Conservation (phyloP, 2,329 filamentous ascomycete species). For the Alternaria triticimaculans region DNA sequence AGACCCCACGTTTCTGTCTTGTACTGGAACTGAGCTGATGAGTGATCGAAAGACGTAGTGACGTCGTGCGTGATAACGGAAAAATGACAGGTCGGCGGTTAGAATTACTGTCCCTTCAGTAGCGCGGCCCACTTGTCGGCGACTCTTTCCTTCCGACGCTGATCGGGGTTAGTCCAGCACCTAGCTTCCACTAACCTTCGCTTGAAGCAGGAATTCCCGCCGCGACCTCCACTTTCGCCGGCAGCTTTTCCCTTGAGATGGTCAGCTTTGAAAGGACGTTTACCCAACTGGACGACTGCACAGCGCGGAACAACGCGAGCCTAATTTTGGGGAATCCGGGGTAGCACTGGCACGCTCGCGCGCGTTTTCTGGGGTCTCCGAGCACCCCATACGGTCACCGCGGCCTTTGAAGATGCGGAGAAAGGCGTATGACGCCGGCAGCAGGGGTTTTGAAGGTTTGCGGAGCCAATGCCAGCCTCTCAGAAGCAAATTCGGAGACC, state of each 20-base stretch:
- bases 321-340: slow-evolving; percentile 29
- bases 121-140: slow-evolving; percentile 8
- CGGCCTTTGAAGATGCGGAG: slow-evolving; percentile 11
- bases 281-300: slow-evolving; percentile 13
- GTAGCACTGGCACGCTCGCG: slow-evolving; percentile 10
- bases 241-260: slow-evolving; percentile 7
- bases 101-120: neutral
- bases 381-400: slow-evolving; percentile 11
- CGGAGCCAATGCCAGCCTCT: neutral
- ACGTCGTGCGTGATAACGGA: neutral
- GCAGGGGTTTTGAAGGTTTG: neutral
- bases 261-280: slow-evolving; percentile 9
- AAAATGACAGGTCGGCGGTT: slow-evolving; percentile 1
- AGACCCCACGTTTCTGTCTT: neutral
- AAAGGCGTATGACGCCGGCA: neutral
- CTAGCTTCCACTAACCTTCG: neutral
- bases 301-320: slow-evolving; percentile 30
- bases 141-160: slow-evolving; percentile 1
- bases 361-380: slow-evolving; percentile 17
- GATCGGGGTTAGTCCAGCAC: neutral
- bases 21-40: neutral
- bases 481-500: neutral
- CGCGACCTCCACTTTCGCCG: slow-evolving; percentile 8
- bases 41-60: neutral
- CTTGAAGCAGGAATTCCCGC: slow-evolving; percentile 15